phyloP scores from a whole-genome alignment of 2,329 filamentous ascomycete species.

The Colletotrichum trifolii region DNA sequence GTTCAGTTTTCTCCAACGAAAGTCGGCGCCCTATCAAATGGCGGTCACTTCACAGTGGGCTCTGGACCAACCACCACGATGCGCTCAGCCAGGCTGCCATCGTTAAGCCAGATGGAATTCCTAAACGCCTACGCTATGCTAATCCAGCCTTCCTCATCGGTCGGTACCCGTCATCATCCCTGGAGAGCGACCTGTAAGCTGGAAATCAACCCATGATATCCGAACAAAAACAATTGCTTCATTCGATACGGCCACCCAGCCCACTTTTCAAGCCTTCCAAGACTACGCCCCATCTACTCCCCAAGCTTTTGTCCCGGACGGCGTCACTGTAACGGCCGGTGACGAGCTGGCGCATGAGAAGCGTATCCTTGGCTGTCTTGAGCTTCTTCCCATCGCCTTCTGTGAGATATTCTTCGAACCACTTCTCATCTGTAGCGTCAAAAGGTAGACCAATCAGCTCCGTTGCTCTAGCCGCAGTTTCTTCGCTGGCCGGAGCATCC shows the following conservation, averaged over 20 bases:
- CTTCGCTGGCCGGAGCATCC: constrained; percentile 49
- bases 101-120: constrained; percentile 6
- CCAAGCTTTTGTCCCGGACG: constrained; percentile 54
- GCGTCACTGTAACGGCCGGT: constrained; percentile 68
- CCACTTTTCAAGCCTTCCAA: constrained; percentile 64
- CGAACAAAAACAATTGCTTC: not conserved
- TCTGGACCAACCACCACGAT: no score
- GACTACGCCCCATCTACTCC: constrained; percentile 60
- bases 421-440: constrained; percentile 75
- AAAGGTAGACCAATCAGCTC: constrained; percentile 81
- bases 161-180: no score
- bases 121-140: constrained; percentile 38
- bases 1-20: no score
- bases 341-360: constrained; percentile 79
- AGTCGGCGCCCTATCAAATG: no score
- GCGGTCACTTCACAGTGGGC: no score
- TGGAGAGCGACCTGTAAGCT: no score
- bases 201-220: no score
- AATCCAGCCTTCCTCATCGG: not conserved
- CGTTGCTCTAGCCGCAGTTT: constrained; percentile 66
- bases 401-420: constrained; percentile 77
- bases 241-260: constrained; percentile 39
- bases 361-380: constrained; percentile 76
- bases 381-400: constrained; percentile 72
- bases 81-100: no score